Evolutionary conservation across 371 early-diverging fungal species (phyloP).

Genomic region (Haplosporangium sp.): DNA sequence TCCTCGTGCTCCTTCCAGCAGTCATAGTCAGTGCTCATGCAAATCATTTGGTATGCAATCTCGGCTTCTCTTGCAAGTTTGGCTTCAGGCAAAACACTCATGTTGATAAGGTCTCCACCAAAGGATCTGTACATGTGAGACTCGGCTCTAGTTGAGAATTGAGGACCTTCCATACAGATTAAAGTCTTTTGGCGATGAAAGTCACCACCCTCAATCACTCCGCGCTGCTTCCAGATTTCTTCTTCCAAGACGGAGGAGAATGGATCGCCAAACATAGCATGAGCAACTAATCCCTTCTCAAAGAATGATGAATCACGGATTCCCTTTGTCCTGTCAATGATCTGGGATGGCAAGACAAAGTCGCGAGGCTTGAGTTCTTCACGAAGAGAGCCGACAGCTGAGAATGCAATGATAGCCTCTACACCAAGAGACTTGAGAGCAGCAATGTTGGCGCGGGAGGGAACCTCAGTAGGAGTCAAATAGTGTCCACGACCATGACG

Average conservation of each 20-base stretch:
- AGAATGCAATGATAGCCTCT: slow-evolving; percentile 93
- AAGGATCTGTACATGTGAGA: slow-evolving; percentile 94
- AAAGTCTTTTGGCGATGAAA: slow-evolving; percentile 88
- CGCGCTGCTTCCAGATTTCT: slow-evolving; percentile 72
- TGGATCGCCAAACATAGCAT: slow-evolving; percentile 95
- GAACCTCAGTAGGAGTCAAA: slow-evolving; percentile 91
- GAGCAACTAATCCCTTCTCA: slow-evolving; percentile 92
- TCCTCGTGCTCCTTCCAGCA: slow-evolving; percentile 96
- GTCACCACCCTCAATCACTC: slow-evolving; percentile 59
- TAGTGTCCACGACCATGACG: slow-evolving; percentile 89
- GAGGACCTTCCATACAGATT: slow-evolving; percentile 98
- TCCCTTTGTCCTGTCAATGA: slow-evolving; percentile 97
- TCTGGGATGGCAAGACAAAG: slow-evolving; percentile 93
- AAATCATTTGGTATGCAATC: slow-evolving; percentile 97
- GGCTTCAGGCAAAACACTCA: slow-evolving; percentile 95
- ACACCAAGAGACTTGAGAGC: slow-evolving; percentile 95
- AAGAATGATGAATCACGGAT: slow-evolving; percentile 89
- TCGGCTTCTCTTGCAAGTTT: slow-evolving; percentile 98
- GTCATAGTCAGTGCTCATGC: slow-evolving; percentile 99
- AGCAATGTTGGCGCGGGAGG: slow-evolving; percentile 96
- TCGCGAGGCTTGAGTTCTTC: slow-evolving; percentile 95
- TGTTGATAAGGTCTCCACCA: slow-evolving; percentile 96
- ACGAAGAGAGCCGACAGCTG: slow-evolving; percentile 92
- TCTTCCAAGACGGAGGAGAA: slow-evolving; percentile 84
- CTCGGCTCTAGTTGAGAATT: slow-evolving; percentile 97